These are phyloP conservation scores for Acanthamoeba sp. DNA, from an alignment of 208 protist genomes.

Conservation along the genomic window DNA sequence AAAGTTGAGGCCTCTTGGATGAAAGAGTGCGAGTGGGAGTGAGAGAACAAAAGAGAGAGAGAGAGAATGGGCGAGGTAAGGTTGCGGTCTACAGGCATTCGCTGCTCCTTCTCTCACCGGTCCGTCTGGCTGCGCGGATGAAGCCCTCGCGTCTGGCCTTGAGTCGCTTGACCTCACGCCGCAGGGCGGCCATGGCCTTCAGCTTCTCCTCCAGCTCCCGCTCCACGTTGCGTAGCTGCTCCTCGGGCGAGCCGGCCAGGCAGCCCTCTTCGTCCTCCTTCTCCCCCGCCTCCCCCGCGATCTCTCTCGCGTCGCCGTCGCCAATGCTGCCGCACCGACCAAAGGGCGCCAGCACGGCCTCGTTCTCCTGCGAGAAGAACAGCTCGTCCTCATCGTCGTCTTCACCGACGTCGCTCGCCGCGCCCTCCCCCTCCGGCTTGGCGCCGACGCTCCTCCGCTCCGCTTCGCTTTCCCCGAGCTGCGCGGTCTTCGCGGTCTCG, in stretches of 20 bases:
- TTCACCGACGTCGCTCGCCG: not conserved
- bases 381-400: not conserved
- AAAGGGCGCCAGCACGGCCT: not conserved
- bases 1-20: too few species aligned
- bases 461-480: not conserved
- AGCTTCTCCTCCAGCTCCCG: conserved; percentile 9
- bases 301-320: not conserved
- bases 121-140: not conserved
- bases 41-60: too few species aligned
- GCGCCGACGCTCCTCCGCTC: not conserved
- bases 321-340: not conserved
- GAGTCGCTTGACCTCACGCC: conserved; percentile 16
- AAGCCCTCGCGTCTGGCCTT: conserved; percentile 1
- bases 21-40: too few species aligned
- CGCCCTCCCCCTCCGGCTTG: not conserved
- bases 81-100: not conserved
- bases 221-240: not conserved
- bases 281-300: not conserved
- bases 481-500: not conserved
- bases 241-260: not conserved
- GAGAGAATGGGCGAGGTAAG: too few species aligned
- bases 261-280: not conserved
- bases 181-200: conserved; percentile 23
- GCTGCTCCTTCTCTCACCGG: not conserved
- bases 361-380: conserved; percentile 50